These are phyloP conservation scores for Xerocomellus chrysenteron DNA, from an alignment of 768 basidiomycete genomes.

Conservation along the genomic window DNA sequence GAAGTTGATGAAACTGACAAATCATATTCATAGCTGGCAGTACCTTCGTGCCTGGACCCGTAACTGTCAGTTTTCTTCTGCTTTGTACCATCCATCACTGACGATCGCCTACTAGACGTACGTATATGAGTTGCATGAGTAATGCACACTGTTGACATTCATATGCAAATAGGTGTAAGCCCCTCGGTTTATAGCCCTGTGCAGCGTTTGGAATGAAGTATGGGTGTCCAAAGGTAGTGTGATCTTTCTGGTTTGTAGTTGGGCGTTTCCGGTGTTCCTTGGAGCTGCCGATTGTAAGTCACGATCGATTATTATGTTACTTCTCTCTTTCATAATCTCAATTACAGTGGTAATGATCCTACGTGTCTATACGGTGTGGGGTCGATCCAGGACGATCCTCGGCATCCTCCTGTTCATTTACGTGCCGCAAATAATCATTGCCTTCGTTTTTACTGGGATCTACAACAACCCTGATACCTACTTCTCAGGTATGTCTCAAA, in stretches of 20 bases:
- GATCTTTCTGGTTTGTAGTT: background rate
- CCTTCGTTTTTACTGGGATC: background rate
- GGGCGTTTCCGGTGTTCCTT: background rate
- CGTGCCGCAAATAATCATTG: background rate
- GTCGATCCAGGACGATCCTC: conserved; percentile 1
- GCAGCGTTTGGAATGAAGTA: background rate
- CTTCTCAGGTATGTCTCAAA: background rate
- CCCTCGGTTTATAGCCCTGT: background rate
- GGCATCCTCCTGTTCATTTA: conserved; percentile 1
- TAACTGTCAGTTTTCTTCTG: background rate
- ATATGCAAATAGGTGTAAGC: conserved; percentile 2
- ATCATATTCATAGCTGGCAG: background rate
- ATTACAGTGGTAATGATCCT: conserved; percentile 6
- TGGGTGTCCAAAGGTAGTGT: background rate
- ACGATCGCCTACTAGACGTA: background rate
- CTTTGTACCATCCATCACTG: too few species aligned
- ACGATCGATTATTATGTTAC: background rate
- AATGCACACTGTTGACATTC: background rate
- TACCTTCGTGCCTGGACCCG: background rate
- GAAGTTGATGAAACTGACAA: background rate
- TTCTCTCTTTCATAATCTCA: background rate
- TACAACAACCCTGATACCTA: background rate
- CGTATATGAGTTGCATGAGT: background rate
- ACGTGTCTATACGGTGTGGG: conserved; percentile 5
- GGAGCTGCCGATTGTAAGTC: conserved; percentile 5